Base-by-base conservation (phyloP, 805 yeast genomes). In the Cyberlindnera galapagoensis region DNA sequence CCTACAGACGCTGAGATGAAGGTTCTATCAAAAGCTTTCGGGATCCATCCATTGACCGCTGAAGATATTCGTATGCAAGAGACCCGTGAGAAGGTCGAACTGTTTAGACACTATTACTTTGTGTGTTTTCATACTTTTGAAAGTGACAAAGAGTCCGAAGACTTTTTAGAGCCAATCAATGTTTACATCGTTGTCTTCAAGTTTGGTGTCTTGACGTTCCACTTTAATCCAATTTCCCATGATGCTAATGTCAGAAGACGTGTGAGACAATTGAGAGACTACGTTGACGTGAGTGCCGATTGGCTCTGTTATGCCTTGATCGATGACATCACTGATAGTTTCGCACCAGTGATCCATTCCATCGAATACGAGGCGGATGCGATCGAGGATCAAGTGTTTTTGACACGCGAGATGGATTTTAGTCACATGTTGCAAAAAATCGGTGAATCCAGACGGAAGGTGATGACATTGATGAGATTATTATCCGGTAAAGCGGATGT, bases 101-200 rank as follows among this genome's bases (percentile, higher is more conserved):
- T 90, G 40, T 90, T 90, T 69, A 75, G 77, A 47, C 74, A 75
- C 44, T 90, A 90, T 60, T 90, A 92, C 59, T 87, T 92, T 64
- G 95, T 92, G 25, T 84, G 95, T 69, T 92, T 92, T 74, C 96
- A 92, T 57, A 84, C 97, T 4, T 92, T 92, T 60, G 97, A 87
- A 53, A 78, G 81, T 16, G 95, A 90, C 45, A 56, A 65, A 29
- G 92, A 78, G 54, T 73, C 83, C 33, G 92, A 81, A 47, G 94
- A 85, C 41, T 88, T 81, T 55, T 62, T 81, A 52, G 92, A 81
- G 48, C 88, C 88, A 16, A 77, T 81, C 44, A 78, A 79, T 48
- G 80, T 81, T 20, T 81, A 81, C 57, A 81, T 90, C 46, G 78
- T 90, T 43, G 96, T 92, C 7, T 92, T 90, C 63, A 74, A 80